A percentile compares a stretch with the other conserved stretches of the same genome.
Conservation (phyloP, 1,139 yeast species). For the Hyphopichia fennica region DNA sequence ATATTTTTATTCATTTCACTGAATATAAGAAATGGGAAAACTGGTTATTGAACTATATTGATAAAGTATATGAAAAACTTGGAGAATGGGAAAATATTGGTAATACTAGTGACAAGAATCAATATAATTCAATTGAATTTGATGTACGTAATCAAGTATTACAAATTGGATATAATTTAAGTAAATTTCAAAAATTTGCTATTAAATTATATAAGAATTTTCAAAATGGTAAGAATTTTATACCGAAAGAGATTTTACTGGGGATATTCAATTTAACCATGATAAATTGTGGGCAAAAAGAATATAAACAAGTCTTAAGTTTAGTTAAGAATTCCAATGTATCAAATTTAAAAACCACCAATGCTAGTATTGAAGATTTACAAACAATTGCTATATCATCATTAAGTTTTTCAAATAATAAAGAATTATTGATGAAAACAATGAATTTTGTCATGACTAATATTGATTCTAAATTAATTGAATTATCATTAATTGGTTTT, state of each 20-base stretch:
- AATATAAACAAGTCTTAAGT: slow-evolving; percentile 57
- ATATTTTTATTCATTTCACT: slow-evolving; percentile 28
- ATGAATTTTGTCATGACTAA: slow-evolving; percentile 57
- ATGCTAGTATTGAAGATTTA: slow-evolving; percentile 31
- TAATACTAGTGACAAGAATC: slow-evolving; percentile 3
- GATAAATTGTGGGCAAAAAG: slow-evolving; percentile 40
- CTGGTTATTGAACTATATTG: slow-evolving; percentile 20
- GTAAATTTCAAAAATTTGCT: slow-evolving; percentile 31
- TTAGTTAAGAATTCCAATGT: slow-evolving; percentile 50
- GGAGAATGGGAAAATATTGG: slow-evolving; percentile 23
- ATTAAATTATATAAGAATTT: slow-evolving; percentile 42
- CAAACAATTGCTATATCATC: slow-evolving; percentile 57
- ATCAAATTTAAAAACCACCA: slow-evolving; percentile 33
- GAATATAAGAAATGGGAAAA: slow-evolving; percentile 16
- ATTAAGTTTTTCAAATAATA: slow-evolving; percentile 46
- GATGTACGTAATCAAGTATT: slow-evolving; percentile 42
- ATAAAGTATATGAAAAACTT: slow-evolving; percentile 20
- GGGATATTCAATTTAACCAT: slow-evolving; percentile 34
- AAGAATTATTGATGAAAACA: slow-evolving; percentile 49
- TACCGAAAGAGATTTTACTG: slow-evolving; percentile 47
- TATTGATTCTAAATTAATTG: slow-evolving; percentile 54
- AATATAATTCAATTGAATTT: slow-evolving; percentile 30
- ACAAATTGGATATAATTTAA: slow-evolving; percentile 28
- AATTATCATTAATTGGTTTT: slow-evolving; percentile 55
- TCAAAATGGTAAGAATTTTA: slow-evolving; percentile 37